These are phyloP conservation scores for Dacryopinax primogenitus DNA, from an alignment of 768 basidiomycete species.

Conservation along the genomic window DNA sequence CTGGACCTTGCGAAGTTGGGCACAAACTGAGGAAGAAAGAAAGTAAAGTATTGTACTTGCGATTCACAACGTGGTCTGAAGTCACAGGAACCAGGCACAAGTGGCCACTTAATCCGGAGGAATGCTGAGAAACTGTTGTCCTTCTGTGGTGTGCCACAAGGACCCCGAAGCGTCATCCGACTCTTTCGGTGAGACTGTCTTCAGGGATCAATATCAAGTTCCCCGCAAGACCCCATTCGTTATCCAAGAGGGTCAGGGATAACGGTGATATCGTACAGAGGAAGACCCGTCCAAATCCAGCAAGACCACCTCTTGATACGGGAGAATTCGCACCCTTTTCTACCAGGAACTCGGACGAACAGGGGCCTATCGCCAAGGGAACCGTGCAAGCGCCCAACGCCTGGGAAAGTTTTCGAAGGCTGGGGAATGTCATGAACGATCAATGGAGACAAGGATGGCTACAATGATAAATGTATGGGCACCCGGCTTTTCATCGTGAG, in stretches of 20 bases:
- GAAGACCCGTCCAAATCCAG: slow-evolving; percentile 2
- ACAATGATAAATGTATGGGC: background rate
- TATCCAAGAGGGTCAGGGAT: slow-evolving; percentile 4
- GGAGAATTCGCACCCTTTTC: background rate
- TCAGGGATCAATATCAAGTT: slow-evolving; percentile 1
- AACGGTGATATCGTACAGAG: background rate
- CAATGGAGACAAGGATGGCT: background rate
- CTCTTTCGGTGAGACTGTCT: background rate
- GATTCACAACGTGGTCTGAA: slow-evolving; percentile 7
- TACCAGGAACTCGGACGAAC: background rate
- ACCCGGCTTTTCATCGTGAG: background rate
- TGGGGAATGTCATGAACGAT: background rate
- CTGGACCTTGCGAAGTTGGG: background rate
- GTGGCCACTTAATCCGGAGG: slow-evolving; percentile 9
- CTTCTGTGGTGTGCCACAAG: background rate
- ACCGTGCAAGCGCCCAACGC: too few species aligned
- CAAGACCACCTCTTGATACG: background rate
- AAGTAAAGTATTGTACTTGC: background rate
- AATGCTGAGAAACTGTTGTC: background rate
- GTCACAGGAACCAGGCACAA: slow-evolving; percentile 8
- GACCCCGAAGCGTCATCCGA: slow-evolving; percentile 8
- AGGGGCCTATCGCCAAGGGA: background rate
- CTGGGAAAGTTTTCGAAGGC: background rate
- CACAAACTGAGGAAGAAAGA: background rate
- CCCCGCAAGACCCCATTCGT: slow-evolving; percentile 6